Percentiles rank a stretch among this genome's conserved stretches.
These are phyloP conservation scores for Dianthus caryophyllus DNA, from an alignment of 148 eudicot species.

Conservation along the genomic window DNA sequence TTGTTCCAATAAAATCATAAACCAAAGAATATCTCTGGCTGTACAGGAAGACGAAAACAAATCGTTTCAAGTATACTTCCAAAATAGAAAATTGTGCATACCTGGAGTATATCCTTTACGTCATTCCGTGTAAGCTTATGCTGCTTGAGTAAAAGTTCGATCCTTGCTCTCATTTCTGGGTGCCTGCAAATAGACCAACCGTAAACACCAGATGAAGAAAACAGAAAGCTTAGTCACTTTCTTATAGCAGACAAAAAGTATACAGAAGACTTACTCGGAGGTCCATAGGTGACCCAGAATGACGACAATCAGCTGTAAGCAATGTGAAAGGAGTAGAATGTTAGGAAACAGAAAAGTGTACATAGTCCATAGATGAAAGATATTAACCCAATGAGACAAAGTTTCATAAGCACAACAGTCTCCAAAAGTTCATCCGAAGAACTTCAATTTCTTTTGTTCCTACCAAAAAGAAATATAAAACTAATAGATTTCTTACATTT, in stretches of 20 bases:
- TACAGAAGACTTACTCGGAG: slow-evolving; percentile 76
- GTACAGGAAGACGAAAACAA: too few relatives aligned
- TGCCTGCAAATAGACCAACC: slow-evolving; percentile 39
- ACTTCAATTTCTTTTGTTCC: too few relatives aligned
- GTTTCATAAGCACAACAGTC: background rate
- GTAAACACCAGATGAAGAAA: slow-evolving; percentile 6
- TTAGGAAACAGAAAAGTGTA: slow-evolving; percentile 13
- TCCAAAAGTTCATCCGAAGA: background rate
- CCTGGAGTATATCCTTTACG: slow-evolving; percentile 87
- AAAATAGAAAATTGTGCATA: slow-evolving; percentile 18
- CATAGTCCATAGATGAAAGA: background rate
- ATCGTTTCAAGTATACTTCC: too few relatives aligned
- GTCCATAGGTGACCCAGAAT: slow-evolving; percentile 96
- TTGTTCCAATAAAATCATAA: too few relatives aligned
- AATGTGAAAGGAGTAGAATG: slow-evolving; percentile 9
- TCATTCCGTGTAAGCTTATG: slow-evolving; percentile 74
- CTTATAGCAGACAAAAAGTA: background rate
- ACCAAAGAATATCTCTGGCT: too few relatives aligned
- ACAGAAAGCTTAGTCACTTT: background rate
- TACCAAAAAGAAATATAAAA: too few relatives aligned
- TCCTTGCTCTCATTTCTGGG: slow-evolving; percentile 68
- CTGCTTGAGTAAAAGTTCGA: slow-evolving; percentile 86
- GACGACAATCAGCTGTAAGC: slow-evolving; percentile 78
- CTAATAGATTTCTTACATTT: background rate
- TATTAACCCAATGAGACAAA: background rate